Evolutionary conservation across 2,329 filamentous ascomycete genomes (phyloP), one percentile per base, ranked within the genome.

Genomic region (Fusarium dlaminii): DNA sequence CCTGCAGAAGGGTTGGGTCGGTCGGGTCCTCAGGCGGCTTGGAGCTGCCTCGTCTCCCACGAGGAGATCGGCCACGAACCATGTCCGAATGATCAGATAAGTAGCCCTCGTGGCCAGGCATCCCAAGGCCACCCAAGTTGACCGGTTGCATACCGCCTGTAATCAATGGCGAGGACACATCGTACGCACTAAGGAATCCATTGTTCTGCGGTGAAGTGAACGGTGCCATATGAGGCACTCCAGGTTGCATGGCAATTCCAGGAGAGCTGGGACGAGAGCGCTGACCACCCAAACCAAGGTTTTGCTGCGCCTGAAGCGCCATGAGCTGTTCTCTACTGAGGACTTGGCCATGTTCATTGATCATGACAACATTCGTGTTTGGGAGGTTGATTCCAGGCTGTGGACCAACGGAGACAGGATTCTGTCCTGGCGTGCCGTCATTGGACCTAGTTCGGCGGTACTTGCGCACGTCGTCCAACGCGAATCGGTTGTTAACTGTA

Each of bases 11-110:
- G 46, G 89, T 91, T 22, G 93, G 93, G 82, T 99, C 96, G 27
- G 96, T 98, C 8, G 96, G 96, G 80, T 99, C 96, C 87, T 99
- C 96, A 52, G 96, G 96, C 36, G 96, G 96, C 88, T 98, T 99
- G 48, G 94, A 98, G 87, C 93, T 98, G 74, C 96, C 96, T 76
- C 96, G 90, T 73, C 96, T 91, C 78, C 96, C 96, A 77, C 96
- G 91, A 66, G 96, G 96, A 68, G 96, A 98, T 64, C 96, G 92
- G 57, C 96, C 96, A 72, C 96, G 93, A 64, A 90, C 90, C 83
- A 98, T 93, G 76, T 98, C 96, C 46, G 94, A 97, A 80, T 97
- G 94, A 80, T 98, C 96, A 32, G 96, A 98, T 58, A 98, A 86
- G 82, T 98, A 98, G 48, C 94, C 95, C 82, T 97, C 95, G 72